phyloP scores from a whole-genome alignment of 768 basidiomycete species.

The Saitozyma podzolica region DNA sequence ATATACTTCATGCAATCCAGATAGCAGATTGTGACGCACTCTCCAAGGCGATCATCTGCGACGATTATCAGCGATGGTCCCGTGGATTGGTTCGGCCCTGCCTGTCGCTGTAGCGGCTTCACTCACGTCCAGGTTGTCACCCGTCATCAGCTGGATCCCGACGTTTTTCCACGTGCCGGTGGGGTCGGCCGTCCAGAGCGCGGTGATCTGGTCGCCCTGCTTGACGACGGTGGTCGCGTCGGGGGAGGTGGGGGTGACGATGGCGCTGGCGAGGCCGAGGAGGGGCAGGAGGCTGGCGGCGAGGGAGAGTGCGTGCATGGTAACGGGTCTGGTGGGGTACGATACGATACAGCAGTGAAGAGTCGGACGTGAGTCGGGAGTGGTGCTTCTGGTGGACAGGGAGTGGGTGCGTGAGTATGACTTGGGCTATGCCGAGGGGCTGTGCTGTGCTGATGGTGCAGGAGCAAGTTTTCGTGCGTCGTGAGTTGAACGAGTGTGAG shows the following conservation, averaged over 20 bases:
- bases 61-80: background rate
- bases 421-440: too few species aligned
- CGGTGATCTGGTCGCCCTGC: conserved; percentile 29
- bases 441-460: too few species aligned
- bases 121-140: conserved; percentile 42
- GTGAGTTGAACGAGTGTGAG: too few species aligned
- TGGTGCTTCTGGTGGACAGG: too few species aligned
- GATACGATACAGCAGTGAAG: too few species aligned
- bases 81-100: background rate
- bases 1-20: background rate
- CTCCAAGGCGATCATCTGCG: conserved; percentile 15
- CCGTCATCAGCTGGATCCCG: conserved; percentile 46
- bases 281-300: background rate
- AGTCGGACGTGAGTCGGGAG: too few species aligned
- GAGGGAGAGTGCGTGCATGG: too few species aligned
- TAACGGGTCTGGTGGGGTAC: too few species aligned
- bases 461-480: too few species aligned
- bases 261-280: conserved; percentile 10
- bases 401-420: too few species aligned
- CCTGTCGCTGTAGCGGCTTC: background rate
- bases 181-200: conserved; percentile 40
- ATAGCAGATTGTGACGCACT: background rate
- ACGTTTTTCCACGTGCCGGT: conserved; percentile 39
- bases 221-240: conserved; percentile 38
- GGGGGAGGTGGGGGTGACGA: conserved; percentile 43